Evolutionary conservation across 2,329 filamentous ascomycete species (phyloP), one percentile per base, ranked within the genome.

Genomic region (Septoria linicola): DNA sequence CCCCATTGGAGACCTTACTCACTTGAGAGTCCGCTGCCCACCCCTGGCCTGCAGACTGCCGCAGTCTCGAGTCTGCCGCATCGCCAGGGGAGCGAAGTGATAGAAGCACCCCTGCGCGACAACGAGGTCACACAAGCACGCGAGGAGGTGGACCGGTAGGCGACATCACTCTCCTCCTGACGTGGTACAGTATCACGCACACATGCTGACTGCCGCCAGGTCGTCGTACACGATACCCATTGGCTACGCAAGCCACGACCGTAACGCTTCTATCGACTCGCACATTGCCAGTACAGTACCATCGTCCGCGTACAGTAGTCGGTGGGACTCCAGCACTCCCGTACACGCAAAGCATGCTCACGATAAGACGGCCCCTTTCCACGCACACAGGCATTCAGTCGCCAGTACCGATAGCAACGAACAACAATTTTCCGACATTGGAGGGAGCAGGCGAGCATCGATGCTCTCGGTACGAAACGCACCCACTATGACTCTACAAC

Each of bases 401-500:
- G 60, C 61, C 34, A 62, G 60, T 52, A 54, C 61, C 41, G 60
- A 60, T 44, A 49, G 53, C 35, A 56, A 57, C 50, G 60, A 59
- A 23, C 57, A 58, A 32, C 56, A 58, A 32, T 48, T 54, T 17
- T 46, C 43, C 21, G 39, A 53, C 23, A 31, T 39, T 19, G 47
- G 36, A 13, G 41, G 19, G 14, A 46, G 54, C 17, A 52, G 48
- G 35, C 51, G 50, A 25, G 55, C 57, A 32, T 60, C 57, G 42
- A 64, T 63, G 61, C 59, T 55, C 42, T 55, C 49, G 31, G 54
- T 41, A 37, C 52, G 57, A n/a, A 55, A 59, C 30, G 55, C 65
- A 37, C 65, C 66, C 47, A 60, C 58, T 36, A 66, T 69, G 66
- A 68, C 62, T 30, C 45, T 69, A 46, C 61, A 68, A 49, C 34